Base-by-base conservation (phyloP, 371 early-diverging fungal genomes). In the Saksenaea vasiformis region DNA sequence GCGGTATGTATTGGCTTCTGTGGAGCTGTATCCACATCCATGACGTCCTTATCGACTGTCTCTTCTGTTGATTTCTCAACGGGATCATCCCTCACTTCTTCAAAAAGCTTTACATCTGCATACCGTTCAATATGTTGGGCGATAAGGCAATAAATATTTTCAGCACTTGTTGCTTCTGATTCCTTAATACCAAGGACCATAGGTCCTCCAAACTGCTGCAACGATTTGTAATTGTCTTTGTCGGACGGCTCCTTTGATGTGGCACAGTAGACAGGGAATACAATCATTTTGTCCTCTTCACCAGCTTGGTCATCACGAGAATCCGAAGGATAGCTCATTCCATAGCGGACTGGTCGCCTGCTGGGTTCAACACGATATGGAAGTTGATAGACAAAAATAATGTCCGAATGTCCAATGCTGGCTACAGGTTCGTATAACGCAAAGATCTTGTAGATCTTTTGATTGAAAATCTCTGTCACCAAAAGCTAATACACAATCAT, bases 371-470 rank as follows among this genome's bases (percentile, higher is more conserved):
- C 60, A 1, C 60, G 43, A 9, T 68, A 71, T 19, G 89, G 88
- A 0, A 89, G 70, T 60, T 93, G 89, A 60, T 91, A 88, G 17
- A 91, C 74, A 56, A 83, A 85, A 27, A 92, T 87, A n/a, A 70
- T 78, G 70, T 95, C 94, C 11, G 55, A 66, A 0, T 68, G 70
- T 10, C 73, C 71, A 43, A 95, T 82, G 11, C 77, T 84, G 7
- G 83, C 79, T 10, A 91, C 83, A 1, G 83, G 62, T 27, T 93
- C 93, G 17, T 72, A 67, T 53, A 87, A 84, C 11, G 78, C 71
- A 39, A 87, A 89, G 0, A 91, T 66, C 59, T 87, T 85, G 78
- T 87, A 91, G 14, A 94, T 72, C 43, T 87, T 86, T 60, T 73
- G 55, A 1, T 71, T 62, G 39, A 77, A 88, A 0, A 91, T 62